These are phyloP conservation scores for Kuraishia piskuri DNA, from an alignment of 805 yeast genomes.

Conservation along the genomic window DNA sequence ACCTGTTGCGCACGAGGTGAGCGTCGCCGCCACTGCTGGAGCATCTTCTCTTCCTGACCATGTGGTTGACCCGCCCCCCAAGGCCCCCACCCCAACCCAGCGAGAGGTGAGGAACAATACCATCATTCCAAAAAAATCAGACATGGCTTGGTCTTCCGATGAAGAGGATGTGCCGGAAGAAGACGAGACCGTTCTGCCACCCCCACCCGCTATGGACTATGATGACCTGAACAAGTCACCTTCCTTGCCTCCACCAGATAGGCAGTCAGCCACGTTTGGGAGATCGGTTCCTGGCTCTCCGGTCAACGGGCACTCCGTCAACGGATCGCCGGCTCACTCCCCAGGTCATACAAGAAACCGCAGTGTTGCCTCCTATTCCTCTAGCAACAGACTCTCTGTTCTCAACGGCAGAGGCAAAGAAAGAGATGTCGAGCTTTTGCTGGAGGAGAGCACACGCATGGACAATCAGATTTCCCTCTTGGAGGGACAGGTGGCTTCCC, in stretches of 20 bases:
- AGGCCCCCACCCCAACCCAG: constrained; percentile 18
- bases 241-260: not conserved
- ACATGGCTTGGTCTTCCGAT: constrained; percentile 82
- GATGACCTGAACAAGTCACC: not conserved
- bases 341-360: not conserved
- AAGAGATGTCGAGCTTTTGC: constrained; percentile 35
- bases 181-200: not conserved
- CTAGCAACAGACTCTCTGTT: constrained; percentile 14
- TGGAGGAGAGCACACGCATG: constrained; percentile 41
- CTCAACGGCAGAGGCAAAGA: constrained; percentile 9
- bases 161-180: constrained; percentile 50
- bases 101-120: constrained; percentile 45
- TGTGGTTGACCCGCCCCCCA: not conserved
- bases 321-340: too few species aligned
- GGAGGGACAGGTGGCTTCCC: constrained; percentile 18
- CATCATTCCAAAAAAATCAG: constrained; percentile 79
- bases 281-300: not conserved
- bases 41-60: not conserved
- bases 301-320: too few species aligned
- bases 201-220: not conserved
- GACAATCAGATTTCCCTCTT: constrained; percentile 32
- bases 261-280: not conserved
- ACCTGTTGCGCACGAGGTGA: not conserved
- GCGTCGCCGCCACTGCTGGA: not conserved
- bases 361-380: not conserved